phyloP scores from a whole-genome alignment of 2,329 filamentous ascomycete species.

The Chalara sp. region DNA sequence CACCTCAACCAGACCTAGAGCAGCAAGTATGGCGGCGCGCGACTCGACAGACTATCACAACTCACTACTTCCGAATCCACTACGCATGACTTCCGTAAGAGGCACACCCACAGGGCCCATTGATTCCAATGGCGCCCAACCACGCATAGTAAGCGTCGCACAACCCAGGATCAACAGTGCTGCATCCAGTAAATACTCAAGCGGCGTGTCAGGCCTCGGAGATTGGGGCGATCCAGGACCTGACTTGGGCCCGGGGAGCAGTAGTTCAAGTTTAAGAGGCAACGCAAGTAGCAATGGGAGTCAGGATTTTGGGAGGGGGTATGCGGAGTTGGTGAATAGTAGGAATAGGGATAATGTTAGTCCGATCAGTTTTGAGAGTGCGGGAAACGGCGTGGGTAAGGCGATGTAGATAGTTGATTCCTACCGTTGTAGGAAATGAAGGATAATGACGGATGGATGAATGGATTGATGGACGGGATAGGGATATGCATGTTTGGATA shows the following conservation, averaged over 20 bases:
- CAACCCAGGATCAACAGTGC: background rate
- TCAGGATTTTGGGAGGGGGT: slow-evolving; percentile 2
- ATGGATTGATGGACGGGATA: no score
- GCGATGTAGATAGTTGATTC: slow-evolving; percentile 9
- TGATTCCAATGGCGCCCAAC: background rate
- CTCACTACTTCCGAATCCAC: background rate
- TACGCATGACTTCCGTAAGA: background rate
- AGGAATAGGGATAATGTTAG: slow-evolving; percentile 14
- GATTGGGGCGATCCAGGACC: slow-evolving; percentile 49
- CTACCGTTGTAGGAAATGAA: no score
- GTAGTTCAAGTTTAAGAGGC: slow-evolving; percentile 12
- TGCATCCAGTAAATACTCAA: slow-evolving; percentile 1
- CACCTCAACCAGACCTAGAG: background rate
- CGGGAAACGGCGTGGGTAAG: slow-evolving; percentile 18
- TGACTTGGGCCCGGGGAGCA: slow-evolving; percentile 38
- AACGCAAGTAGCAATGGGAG: slow-evolving; percentile 9
- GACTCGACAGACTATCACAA: background rate
- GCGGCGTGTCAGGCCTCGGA: slow-evolving; percentile 12
- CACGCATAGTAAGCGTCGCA: background rate
- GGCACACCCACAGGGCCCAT: background rate
- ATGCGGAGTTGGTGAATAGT: slow-evolving; percentile 3
- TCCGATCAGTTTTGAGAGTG: slow-evolving; percentile 10
- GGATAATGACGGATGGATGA: no score
- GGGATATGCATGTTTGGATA: no score
- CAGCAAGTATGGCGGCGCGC: background rate